These are phyloP conservation scores for Chloranthus sessilifolius DNA, from an alignment of 164 flowering plant genomes.

Conservation along the genomic window DNA sequence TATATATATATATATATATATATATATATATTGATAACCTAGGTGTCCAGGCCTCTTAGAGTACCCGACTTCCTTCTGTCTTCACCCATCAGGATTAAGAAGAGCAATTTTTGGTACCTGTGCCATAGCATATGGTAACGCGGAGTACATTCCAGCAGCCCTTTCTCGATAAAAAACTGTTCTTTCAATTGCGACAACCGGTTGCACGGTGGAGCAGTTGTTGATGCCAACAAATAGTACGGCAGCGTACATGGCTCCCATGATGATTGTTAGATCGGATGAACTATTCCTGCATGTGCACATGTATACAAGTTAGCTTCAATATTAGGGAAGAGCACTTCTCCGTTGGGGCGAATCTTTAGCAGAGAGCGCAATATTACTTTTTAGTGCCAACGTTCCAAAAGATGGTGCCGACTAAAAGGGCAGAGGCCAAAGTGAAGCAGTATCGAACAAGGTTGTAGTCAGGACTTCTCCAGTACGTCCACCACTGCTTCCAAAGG, in stretches of 20 bases:
- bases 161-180: constrained; percentile 85
- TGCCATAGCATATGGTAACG: constrained; percentile 83
- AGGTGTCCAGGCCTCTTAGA: too few species aligned
- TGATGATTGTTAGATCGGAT: constrained; percentile 45
- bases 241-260: constrained; percentile 84
- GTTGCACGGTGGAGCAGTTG: constrained; percentile 80
- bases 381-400: constrained; percentile 71
- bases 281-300: constrained; percentile 52
- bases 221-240: constrained; percentile 71
- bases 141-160: constrained; percentile 96
- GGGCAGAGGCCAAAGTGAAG: constrained; percentile 66
- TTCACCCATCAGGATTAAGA: too few species aligned
- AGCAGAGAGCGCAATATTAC: too few species aligned
- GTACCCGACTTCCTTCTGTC: too few species aligned
- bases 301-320: too few species aligned
- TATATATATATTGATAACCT: too few species aligned
- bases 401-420: constrained; percentile 75
- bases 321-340: not conserved
- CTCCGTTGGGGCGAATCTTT: too few species aligned
- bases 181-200: constrained; percentile 77
- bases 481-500: constrained; percentile 91
- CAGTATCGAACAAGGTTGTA: constrained; percentile 74
- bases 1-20: too few species aligned
- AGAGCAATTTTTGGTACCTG: too few species aligned
- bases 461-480: constrained; percentile 97